Evolutionary conservation across 2,329 filamentous ascomycete species (phyloP), one percentile per base, ranked within the genome.

Genomic region (Pyrenochaeta sp.): DNA sequence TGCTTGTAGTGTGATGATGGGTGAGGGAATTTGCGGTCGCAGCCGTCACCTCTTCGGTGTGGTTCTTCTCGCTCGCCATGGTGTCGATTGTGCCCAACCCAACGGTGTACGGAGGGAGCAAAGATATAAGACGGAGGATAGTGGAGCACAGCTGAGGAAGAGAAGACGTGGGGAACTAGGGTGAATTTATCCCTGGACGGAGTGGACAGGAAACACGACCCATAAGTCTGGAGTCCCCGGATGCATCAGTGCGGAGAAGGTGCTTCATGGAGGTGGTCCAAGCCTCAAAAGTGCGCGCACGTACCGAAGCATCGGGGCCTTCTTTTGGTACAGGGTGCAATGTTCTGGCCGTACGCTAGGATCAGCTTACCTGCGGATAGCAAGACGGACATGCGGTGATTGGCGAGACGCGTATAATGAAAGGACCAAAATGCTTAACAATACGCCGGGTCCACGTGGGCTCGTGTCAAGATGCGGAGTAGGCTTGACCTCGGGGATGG

Each of bases 51-150:
- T 64, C 49, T 40, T 67, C 60, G 7, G 52, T 54, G 32, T 54
- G 46, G 25, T 55, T 59, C 57, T 71, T 71, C 47, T 70, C 62
- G 46, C 63, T 66, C 24, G 61, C 63, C 68, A 71, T 70, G 39
- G 22, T 59, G 51, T n/a, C 19, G 46, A 12, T 37, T 22, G 27
- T 15, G 40, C 34, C 46, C 51, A 12, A 39, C 34, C 46, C 51
- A 12, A 15, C 9, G 2, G 44, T 40, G 9, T 36, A 25, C 19
- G 19, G 34, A 5, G 40, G 28, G 9, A 28, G 27, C 15, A 9
- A 10, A 30, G 50, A 30, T 39, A 44, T 44, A 27, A 32, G 24
- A 13, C 9, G 42, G 34, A 50, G 8, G 43, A 13, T 15, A 44
- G 28, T 22, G 42, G 25, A n/a, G 7, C n/a, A 37, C 24, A 19